Percentiles rank a stretch among this genome's conserved stretches.
Conservation (phyloP, 768 basidiomycete genomes). For the Lactarius hengduanensis region DNA sequence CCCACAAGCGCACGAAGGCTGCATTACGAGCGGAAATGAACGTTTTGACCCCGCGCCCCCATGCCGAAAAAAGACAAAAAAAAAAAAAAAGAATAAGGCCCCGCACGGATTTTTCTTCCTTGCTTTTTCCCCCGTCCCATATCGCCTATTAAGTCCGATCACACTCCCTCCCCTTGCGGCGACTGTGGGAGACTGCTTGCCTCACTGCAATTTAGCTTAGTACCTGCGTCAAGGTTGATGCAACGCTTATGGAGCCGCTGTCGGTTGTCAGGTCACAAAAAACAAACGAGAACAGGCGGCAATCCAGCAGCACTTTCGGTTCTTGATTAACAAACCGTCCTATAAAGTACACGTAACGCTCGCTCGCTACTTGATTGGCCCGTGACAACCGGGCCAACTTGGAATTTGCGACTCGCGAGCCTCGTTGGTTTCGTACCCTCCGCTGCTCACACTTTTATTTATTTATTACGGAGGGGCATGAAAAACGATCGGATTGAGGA, state of each 20-base stretch:
- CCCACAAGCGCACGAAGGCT: neutral
- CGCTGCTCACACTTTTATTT: neutral
- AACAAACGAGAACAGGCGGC: neutral
- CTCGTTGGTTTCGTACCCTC: neutral
- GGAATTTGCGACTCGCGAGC: neutral
- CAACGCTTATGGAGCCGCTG: neutral
- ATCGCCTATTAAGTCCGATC: conserved; percentile 21
- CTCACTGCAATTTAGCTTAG: neutral
- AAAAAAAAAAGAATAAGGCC: neutral
- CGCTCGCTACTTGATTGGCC: conserved; percentile 18
- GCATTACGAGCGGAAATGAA: conserved; percentile 13
- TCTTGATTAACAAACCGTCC: neutral
- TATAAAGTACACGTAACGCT: conserved; percentile 1
- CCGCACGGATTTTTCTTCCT: conserved; percentile 8
- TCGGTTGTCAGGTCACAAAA: conserved; percentile 18
- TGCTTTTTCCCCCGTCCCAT: neutral
- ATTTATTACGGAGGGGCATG: neutral
- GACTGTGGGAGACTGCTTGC: neutral
- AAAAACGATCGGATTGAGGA: conserved; percentile 1
- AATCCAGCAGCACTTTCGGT: neutral
- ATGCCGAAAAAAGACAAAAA: neutral
- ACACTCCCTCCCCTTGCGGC: neutral
- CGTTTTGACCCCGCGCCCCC: neutral
- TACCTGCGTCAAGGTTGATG: neutral
- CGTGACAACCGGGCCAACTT: conserved; percentile 9